Base-by-base conservation (phyloP, 108 stramenopile genomes). In the Cyclostephanos tholiformis region DNA sequence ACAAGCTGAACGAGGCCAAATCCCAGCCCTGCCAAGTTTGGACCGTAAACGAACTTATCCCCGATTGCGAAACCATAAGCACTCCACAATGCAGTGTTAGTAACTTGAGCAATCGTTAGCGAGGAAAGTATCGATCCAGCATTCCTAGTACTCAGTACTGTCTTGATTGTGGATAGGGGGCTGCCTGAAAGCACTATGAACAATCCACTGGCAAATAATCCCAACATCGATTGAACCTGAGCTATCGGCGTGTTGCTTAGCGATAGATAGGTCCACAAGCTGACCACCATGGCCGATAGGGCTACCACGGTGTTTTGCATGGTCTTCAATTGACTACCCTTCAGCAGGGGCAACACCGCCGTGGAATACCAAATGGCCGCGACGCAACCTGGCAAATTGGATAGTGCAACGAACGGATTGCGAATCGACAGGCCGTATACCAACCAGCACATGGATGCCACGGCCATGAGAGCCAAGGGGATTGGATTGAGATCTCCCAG, bases 21-120 rank as follows among this genome's bases (percentile, higher is more conserved):
- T 1, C 49, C 67, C 22, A 80, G 32, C 50, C 79, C 72, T 23
- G 51, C 30, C 23, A 61, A 52, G 39, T 84, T 84, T 0, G 86
- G 86, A n/a, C 86, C 86, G 44, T 68, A 86, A 43, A 86, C 86
- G 79, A 86, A 86, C 27, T 66, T 67, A 53, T 86, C 83, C 46
- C 67, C 69, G 12, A 74, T 76, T 16, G 84, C 77, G 55, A 84
- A 70, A 12, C 86, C 86, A 79, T 86, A 86, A 0, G 35, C 68
- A 71, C 80, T 79, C 86, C 86, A 86, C 43, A 86, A 61, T n/a
- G 83, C 69, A 22, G 86, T 84, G 57, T 86, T 84, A 10, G 71
- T 61, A 39, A 82, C 77, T 67, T 84, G 83, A 17, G 86, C 86
- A 36, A 78, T 65, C 11, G 86, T 82, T 52, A 84, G 52, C 52